These are phyloP conservation scores for Phytopythium boreale DNA, from an alignment of 352 stramenopile species.

Conservation along the genomic window DNA sequence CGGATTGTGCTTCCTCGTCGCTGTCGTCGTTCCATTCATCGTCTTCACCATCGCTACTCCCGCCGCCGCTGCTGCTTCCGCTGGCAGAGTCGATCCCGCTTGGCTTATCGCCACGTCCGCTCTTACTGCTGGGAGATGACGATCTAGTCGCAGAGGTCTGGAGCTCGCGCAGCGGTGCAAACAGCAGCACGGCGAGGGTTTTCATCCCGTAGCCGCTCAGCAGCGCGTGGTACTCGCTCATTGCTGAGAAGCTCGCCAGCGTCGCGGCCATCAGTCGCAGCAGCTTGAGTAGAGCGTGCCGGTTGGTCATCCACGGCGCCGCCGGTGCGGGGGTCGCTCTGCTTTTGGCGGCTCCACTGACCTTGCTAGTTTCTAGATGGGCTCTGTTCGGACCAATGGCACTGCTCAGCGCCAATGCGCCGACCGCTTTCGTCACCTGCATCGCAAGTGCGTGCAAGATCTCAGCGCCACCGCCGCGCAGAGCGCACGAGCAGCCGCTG, in stretches of 20 bases:
- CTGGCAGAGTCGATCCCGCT: not conserved
- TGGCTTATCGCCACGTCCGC: too few relatives aligned
- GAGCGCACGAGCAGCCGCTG: constrained; percentile 39
- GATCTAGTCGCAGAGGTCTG: not conserved
- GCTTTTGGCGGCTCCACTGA: not conserved
- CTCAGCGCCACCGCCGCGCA: constrained; percentile 62
- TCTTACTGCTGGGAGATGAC: not conserved
- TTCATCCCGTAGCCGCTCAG: constrained; percentile 52
- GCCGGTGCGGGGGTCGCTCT: not conserved
- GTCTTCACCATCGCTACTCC: not conserved
- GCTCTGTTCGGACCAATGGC: not conserved
- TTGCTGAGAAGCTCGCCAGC: constrained; percentile 64
- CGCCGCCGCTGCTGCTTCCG: not conserved
- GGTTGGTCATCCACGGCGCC: constrained; percentile 19
- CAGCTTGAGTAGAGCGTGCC: constrained; percentile 22
- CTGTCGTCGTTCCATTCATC: not conserved
- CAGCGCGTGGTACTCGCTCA: constrained; percentile 54
- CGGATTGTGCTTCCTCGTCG: not conserved
- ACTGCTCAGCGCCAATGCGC: constrained; percentile 14
- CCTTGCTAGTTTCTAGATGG: not conserved
- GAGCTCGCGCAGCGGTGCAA: constrained; percentile 41
- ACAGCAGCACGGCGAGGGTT: constrained; percentile 42
- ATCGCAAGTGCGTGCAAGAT: constrained; percentile 45
- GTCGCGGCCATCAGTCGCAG: constrained; percentile 55
- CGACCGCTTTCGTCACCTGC: constrained; percentile 40